Evolutionary conservation across 495 filamentous ascomycete species (phyloP).

Genomic region (Elaphomyces granulatus): DNA sequence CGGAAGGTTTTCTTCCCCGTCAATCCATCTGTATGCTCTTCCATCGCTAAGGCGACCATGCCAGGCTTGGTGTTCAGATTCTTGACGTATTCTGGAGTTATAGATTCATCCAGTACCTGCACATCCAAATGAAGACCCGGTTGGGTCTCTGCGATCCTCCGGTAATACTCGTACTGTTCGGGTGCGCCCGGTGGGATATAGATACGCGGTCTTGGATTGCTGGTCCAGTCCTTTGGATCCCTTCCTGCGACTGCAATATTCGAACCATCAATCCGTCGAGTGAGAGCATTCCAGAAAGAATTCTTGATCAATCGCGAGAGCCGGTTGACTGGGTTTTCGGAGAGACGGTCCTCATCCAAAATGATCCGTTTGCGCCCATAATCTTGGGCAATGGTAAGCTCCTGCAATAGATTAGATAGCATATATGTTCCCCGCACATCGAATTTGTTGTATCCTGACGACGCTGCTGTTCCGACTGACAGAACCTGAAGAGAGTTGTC

Average conservation of each 20-base stretch:
- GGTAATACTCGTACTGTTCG: slow-evolving; percentile 82
- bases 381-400: slow-evolving; percentile 77
- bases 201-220: slow-evolving; percentile 75
- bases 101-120: slow-evolving; percentile 49
- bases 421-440: slow-evolving; percentile 91
- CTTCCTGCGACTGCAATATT: slow-evolving; percentile 72
- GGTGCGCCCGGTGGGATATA: slow-evolving; percentile 77
- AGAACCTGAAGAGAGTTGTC: slow-evolving; percentile 39
- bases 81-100: slow-evolving; percentile 60
- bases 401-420: slow-evolving; percentile 88
- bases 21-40: slow-evolving; percentile 45
- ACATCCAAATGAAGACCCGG: slow-evolving; percentile 83
- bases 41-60: slow-evolving; percentile 79
- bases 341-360: slow-evolving; percentile 73
- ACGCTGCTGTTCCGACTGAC: slow-evolving; percentile 70
- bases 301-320: slow-evolving; percentile 72
- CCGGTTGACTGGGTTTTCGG: slow-evolving; percentile 83
- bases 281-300: slow-evolving; percentile 82
- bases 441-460: slow-evolving; percentile 65
- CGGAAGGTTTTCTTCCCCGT: slow-evolving; percentile 50
- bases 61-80: slow-evolving; percentile 75
- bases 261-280: slow-evolving; percentile 71
- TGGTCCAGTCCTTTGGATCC: slow-evolving; percentile 87
- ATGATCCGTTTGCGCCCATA: slow-evolving; percentile 72
- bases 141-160: slow-evolving; percentile 50